Percentiles rank a stretch among this genome's conserved stretches.
phyloP scores from a whole-genome alignment of 164 flowering plant genomes.

The Brasenia schreberi region DNA sequence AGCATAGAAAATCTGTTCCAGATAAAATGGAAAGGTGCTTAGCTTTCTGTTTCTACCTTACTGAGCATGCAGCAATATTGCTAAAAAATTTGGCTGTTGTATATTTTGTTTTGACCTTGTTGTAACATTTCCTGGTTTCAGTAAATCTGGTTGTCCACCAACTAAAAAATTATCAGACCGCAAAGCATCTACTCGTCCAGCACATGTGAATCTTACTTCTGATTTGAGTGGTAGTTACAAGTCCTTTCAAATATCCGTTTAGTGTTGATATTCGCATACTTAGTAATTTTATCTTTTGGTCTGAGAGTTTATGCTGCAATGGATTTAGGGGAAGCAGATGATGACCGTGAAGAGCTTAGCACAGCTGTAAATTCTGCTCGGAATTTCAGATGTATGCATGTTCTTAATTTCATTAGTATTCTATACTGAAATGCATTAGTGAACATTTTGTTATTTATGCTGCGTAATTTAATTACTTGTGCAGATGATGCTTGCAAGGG shows the following conservation, averaged over 20 bases:
- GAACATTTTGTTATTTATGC: not conserved
- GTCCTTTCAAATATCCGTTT: constrained; percentile 38
- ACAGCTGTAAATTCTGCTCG: constrained; percentile 72
- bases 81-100: not conserved
- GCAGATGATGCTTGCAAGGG: constrained; percentile 48
- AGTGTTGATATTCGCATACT: not conserved
- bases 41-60: not conserved
- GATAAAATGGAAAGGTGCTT: constrained; percentile 64
- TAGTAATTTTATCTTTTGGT: constrained; percentile 1
- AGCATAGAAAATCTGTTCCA: constrained; percentile 38
- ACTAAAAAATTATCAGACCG: constrained; percentile 72
- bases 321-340: constrained; percentile 50
- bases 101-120: not conserved
- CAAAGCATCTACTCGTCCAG: constrained; percentile 58
- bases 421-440: not conserved
- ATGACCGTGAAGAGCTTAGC: constrained; percentile 68
- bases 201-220: constrained; percentile 16
- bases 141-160: constrained; percentile 78
- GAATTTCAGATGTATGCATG: constrained; percentile 27
- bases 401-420: not conserved
- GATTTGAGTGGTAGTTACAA: constrained; percentile 22
- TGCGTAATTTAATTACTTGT: constrained; percentile 3
- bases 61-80: not conserved
- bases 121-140: constrained; percentile 12
- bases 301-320: not conserved